phyloP scores from a whole-genome alignment of 345 rosid genomes.

The Odontarrhena argentea region DNA sequence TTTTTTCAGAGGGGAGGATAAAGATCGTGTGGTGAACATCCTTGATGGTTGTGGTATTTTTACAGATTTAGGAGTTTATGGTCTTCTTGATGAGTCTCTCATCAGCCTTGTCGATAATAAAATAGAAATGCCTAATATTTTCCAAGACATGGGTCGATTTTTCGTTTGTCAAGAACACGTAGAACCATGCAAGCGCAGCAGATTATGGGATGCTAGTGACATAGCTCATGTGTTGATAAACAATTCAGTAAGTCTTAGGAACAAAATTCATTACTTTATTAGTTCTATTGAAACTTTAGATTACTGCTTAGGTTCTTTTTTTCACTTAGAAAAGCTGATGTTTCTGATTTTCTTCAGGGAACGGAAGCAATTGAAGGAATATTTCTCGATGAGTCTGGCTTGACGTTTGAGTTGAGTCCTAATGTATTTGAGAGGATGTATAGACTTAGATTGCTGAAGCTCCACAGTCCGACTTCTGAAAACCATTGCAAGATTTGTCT shows the following conservation, averaged over 20 bases:
- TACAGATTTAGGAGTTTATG: background rate
- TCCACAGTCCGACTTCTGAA: background rate
- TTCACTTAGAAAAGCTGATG: background rate
- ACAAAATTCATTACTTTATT: too few relatives aligned
- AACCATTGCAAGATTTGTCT: background rate
- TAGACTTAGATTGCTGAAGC: background rate
- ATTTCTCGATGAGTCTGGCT: slow-evolving; percentile 4
- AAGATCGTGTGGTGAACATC: background rate
- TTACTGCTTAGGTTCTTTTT: background rate
- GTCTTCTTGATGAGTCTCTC: slow-evolving; percentile 31
- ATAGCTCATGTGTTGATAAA: slow-evolving; percentile 17
- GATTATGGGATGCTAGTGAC: slow-evolving; percentile 6
- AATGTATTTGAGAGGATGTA: background rate
- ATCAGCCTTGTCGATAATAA: background rate
- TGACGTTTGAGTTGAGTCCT: slow-evolving; percentile 1
- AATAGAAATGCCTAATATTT: slow-evolving; percentile 33
- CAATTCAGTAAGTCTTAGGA: background rate
- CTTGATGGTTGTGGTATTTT: slow-evolving; percentile 9
- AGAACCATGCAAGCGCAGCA: slow-evolving; percentile 7
- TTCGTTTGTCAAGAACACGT: slow-evolving; percentile 9
- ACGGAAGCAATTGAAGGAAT: slow-evolving; percentile 30
- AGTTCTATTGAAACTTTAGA: background rate
- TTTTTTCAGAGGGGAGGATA: slow-evolving; percentile 22
- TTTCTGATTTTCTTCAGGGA: slow-evolving; percentile 23
- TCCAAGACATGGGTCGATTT: slow-evolving; percentile 34